Conservation (phyloP, 2,329 filamentous ascomycete species). For the Paecilomyces sp. region DNA sequence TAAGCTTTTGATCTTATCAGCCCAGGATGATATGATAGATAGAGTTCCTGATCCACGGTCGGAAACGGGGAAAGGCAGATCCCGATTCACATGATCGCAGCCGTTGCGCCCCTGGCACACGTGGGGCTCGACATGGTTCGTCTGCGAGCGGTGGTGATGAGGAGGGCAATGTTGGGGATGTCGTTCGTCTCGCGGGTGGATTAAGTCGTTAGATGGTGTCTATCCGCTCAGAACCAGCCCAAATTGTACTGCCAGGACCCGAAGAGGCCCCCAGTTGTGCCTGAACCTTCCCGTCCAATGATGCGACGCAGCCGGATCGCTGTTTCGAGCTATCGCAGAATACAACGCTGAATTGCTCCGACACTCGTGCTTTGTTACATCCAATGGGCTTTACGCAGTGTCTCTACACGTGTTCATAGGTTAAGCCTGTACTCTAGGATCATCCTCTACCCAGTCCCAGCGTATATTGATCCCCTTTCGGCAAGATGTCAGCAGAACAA, state of each 20-base stretch:
- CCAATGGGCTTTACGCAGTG: background rate
- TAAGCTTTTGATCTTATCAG: background rate
- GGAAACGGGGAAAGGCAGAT: background rate
- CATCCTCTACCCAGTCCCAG: background rate
- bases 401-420: background rate
- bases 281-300: background rate
- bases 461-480: background rate
- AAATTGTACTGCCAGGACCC: background rate
- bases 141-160: background rate
- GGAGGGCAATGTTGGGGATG: background rate
- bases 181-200: background rate
- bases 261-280: background rate
- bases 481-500: constrained; percentile 21
- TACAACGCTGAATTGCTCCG: background rate
- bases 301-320: background rate
- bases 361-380: background rate
- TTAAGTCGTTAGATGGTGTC: background rate
- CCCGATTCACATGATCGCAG: background rate
- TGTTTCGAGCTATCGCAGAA: background rate
- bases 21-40: background rate
- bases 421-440: background rate
- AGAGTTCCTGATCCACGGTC: background rate
- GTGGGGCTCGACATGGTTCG: background rate
- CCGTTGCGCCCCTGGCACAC: background rate
- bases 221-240: background rate